Base-by-base conservation (phyloP, 2,329 filamentous ascomycete genomes). In the Sarocladium kiliense region DNA sequence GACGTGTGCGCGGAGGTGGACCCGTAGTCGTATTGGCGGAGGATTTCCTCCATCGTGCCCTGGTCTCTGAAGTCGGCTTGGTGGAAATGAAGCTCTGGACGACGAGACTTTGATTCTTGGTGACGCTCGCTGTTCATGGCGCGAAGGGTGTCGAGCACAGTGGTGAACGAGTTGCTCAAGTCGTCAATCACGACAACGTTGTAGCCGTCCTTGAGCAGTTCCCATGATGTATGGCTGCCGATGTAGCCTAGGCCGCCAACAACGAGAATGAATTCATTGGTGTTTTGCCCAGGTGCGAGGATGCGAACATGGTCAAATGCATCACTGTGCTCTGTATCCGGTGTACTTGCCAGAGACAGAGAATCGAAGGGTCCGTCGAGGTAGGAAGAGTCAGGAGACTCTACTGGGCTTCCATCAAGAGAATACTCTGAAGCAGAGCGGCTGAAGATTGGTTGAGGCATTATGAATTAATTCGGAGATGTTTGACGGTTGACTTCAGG, bases 131-230 rank as follows among this genome's bases (percentile, higher is more conserved):
- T 16, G 44, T 32, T 30, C 44, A 49, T 49, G 23, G 10, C 14
- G 23, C 30, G 23, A 11, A 49, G 26, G 3, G 44, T 49, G 26
- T 49, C 23, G 44, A 49, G 23, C 6, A 49, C 44, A 3, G 23
- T 32, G 3, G 26, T 49, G 26, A 30, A 32, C 3, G 44, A 49
- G 26, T 49, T 49, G 44, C 44, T 49, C 11, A 49, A n/a, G 26
- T 49, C n/a, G n/a, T 49, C 44, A n/a, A 49, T 49, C 23, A 49
- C n/a, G 4, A 49, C 26, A 4, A 49, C 44, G 18, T 49, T 49
- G 44, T 49, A 32, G 44, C 44, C 44, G n/a, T 49, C 44, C 44
- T 32, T 49, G 25, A 49, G 44, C 23, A 49, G 44, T 19, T 49
- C 44, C 44, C 44, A 49, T 4, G 7, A 27, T 27, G 44, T 49